Base-by-base conservation (phyloP, 805 yeast species). In the Cyberlindnera euphorbiae region DNA sequence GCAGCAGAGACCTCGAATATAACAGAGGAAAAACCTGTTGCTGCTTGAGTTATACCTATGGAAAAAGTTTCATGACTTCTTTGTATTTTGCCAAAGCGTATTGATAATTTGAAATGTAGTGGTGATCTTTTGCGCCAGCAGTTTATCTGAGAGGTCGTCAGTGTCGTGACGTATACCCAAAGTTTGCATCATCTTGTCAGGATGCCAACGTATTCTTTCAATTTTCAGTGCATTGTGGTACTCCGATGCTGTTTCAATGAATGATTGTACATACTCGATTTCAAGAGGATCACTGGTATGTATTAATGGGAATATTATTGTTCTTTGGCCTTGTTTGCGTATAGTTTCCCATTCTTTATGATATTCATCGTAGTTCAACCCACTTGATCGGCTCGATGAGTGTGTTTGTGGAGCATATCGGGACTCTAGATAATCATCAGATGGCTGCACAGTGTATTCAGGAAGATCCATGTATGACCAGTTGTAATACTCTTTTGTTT, bases 181-280 rank as follows among this genome's bases (percentile, higher is more conserved):
- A 26, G 51, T 52, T 9, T 54, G 51, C 9, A 53, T 48, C 78
- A 80, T 72, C 48, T 69, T 71, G 50, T 80, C 88, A 1, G 88
- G 88, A 52, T 80, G 88, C 87, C 87, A 80, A 42, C 73, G 57
- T 6, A 79, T 54, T 36, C 87, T 53, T 46, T 80, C 87, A 19
- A 40, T 46, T 39, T 69, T 75, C 17, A 64, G 40, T 8, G 58
- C 42, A 6, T 46, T 38, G 1, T 6, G 32, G 27, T 38, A 36
- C 32, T 44, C 44, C 2, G 29, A 9, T 2, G 43, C 15, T 4
- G 45, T 30, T 8, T 30, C 24, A 8, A 54, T 28, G 28, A 58
- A 57, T 2, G 14, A 4, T 12, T 33, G 17, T 7, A 58, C 28
- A 25, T 45, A 39, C 2, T 17, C 35, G 3, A 7, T 2, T 11